These are phyloP conservation scores for Boletellus emodensis DNA, from an alignment of 768 basidiomycete genomes.

Conservation along the genomic window DNA sequence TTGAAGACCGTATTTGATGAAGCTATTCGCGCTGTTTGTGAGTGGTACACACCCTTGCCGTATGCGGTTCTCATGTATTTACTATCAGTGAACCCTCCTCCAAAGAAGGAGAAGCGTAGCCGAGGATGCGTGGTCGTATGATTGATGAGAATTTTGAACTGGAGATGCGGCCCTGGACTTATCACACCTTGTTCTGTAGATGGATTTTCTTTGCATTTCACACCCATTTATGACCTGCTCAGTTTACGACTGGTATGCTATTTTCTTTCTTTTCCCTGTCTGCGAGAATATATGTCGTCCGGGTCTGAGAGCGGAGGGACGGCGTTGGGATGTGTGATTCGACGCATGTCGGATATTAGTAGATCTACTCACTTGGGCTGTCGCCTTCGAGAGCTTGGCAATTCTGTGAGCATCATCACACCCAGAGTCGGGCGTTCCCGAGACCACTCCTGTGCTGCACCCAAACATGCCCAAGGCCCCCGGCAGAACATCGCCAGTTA, in stretches of 20 bases:
- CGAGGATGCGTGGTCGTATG: constrained; percentile 71
- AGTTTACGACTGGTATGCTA: constrained; percentile 61
- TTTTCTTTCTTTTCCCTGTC: constrained; percentile 26
- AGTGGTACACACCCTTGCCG: constrained; percentile 35
- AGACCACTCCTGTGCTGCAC: not conserved
- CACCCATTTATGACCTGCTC: constrained; percentile 68
- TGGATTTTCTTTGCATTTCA: constrained; percentile 43
- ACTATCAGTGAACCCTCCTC: constrained; percentile 68
- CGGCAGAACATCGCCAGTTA: constrained; percentile 1
- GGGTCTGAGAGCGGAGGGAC: constrained; percentile 11
- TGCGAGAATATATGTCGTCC: constrained; percentile 36
- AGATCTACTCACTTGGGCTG: too few species aligned
- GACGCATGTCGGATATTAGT: too few species aligned
- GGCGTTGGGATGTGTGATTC: too few species aligned
- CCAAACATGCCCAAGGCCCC: constrained; percentile 39
- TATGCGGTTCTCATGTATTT: constrained; percentile 7
- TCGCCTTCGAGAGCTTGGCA: too few species aligned
- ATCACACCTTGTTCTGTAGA: constrained; percentile 23
- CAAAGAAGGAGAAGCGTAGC: constrained; percentile 48
- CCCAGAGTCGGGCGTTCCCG: not conserved
- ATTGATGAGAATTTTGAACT: constrained; percentile 29
- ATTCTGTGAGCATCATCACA: too few species aligned
- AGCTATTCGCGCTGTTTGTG: constrained; percentile 93
- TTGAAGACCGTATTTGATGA: constrained; percentile 99
- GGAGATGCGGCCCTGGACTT: constrained; percentile 15